Evolutionary conservation across 805 yeast species (phyloP).

Genomic region (Zygotorulaspora florentina): DNA sequence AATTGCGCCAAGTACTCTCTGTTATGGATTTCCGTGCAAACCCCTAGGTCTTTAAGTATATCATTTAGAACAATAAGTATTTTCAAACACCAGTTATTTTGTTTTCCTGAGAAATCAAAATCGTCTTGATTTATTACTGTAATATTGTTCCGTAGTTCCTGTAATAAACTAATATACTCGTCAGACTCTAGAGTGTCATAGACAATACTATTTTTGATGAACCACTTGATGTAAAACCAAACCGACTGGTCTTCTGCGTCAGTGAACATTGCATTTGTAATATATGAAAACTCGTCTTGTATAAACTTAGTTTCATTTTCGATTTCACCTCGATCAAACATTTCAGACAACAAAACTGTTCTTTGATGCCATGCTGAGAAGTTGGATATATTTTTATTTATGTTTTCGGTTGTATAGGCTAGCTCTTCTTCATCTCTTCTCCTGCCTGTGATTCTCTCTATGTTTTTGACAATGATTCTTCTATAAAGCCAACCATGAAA

Average conservation of each 20-base stretch:
- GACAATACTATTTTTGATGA: conserved; percentile 41
- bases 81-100: conserved; percentile 75
- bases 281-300: conserved; percentile 55
- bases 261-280: conserved; percentile 81
- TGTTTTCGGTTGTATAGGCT: conserved; percentile 70
- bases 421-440: conserved; percentile 52
- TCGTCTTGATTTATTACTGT: conserved; percentile 70
- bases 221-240: conserved; percentile 88
- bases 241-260: conserved; percentile 93
- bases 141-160: conserved; percentile 45
- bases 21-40: conserved; percentile 33
- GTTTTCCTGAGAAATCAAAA: conserved; percentile 56
- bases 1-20: conserved; percentile 39
- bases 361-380: conserved; percentile 96
- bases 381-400: conserved; percentile 81
- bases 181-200: conserved; percentile 22
- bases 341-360: conserved; percentile 56
- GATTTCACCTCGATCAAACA: conserved; percentile 36
- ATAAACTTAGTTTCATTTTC: conserved; percentile 37
- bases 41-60: conserved; percentile 27
- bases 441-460: conserved; percentile 22
- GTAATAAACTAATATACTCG: conserved; percentile 39
- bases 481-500: conserved; percentile 97
- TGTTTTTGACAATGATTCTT: conserved; percentile 54
- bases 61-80: conserved; percentile 46